Evolutionary conservation across 805 yeast genomes (phyloP).

Genomic region (Nakazawaea molendinolei): DNA sequence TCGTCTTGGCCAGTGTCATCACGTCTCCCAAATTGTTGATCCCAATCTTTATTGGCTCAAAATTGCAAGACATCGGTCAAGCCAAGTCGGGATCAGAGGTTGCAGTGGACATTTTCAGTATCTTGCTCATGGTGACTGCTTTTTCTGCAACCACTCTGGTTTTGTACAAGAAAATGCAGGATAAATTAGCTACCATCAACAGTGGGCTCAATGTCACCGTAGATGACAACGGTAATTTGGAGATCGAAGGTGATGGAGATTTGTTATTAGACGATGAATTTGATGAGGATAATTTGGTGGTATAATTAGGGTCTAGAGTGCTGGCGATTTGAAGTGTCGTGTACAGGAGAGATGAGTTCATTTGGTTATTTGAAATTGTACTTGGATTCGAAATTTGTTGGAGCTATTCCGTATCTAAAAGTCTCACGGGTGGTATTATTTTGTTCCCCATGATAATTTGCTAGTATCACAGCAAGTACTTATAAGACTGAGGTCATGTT

Average conservation of each 20-base stretch:
- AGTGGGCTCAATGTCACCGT: conserved; percentile 3
- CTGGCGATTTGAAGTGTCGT: too few relatives aligned
- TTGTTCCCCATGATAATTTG: too few relatives aligned
- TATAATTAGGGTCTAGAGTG: conserved; percentile 4
- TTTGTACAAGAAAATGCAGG: conserved; percentile 51
- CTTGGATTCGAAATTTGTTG: too few relatives aligned
- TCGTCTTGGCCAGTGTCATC: conserved; percentile 61
- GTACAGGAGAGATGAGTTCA: background rate
- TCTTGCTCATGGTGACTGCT: conserved; percentile 47
- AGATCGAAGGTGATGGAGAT: conserved; percentile 8
- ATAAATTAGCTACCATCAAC: conserved; percentile 19
- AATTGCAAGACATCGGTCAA: conserved; percentile 63
- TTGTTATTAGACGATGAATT: conserved; percentile 9
- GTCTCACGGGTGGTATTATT: too few relatives aligned
- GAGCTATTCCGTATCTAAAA: too few relatives aligned
- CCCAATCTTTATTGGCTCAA: conserved; percentile 71
- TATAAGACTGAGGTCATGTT: too few relatives aligned
- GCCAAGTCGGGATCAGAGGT: conserved; percentile 42
- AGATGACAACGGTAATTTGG: conserved; percentile 11
- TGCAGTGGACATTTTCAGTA: conserved; percentile 56
- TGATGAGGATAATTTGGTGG: conserved; percentile 12
- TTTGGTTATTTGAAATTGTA: too few relatives aligned
- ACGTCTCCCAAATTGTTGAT: conserved; percentile 81
- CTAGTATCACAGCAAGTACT: too few relatives aligned
- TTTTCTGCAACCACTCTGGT: conserved; percentile 58